phyloP scores from a whole-genome alignment of 805 yeast species.

The Spathaspora passalidarum region DNA sequence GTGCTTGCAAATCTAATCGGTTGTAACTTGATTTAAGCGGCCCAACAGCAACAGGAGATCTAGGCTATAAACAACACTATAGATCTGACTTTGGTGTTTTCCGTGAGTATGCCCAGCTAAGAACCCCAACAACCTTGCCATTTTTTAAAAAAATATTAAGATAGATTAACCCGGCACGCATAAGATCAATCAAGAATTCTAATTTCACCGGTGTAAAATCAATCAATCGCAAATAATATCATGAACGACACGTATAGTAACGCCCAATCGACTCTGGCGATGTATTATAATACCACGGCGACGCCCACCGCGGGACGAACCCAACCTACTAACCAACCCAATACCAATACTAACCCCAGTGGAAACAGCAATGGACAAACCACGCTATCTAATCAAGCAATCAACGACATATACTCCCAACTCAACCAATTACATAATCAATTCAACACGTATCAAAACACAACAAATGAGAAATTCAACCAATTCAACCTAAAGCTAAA shows the following conservation, averaged over 20 bases:
- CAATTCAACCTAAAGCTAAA: constrained; percentile 16
- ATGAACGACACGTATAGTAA: constrained; percentile 5
- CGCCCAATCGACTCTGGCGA: constrained; percentile 2
- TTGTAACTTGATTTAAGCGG: too few species aligned
- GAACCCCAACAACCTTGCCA: too few species aligned
- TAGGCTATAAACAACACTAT: too few species aligned
- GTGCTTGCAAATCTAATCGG: too few species aligned
- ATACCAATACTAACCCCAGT: not conserved
- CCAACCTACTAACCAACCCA: not conserved
- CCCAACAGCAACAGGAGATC: too few species aligned
- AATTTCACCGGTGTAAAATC: too few species aligned
- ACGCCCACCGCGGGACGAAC: not conserved
- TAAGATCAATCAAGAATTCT: too few species aligned
- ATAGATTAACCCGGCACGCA: too few species aligned
- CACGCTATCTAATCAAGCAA: constrained; percentile 1
- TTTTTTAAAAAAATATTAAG: too few species aligned
- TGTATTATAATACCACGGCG: constrained; percentile 5
- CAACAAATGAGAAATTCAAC: constrained; percentile 19
- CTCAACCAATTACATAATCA: constrained; percentile 15
- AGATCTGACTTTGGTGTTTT: too few species aligned
- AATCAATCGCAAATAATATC: too few species aligned
- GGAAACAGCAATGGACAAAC: not conserved
- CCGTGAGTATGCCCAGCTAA: too few species aligned
- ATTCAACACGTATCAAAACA: constrained; percentile 15
- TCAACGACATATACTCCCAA: constrained; percentile 13